Conservation (phyloP, 2,329 filamentous ascomycete genomes). For the Trichophyton equinum region DNA sequence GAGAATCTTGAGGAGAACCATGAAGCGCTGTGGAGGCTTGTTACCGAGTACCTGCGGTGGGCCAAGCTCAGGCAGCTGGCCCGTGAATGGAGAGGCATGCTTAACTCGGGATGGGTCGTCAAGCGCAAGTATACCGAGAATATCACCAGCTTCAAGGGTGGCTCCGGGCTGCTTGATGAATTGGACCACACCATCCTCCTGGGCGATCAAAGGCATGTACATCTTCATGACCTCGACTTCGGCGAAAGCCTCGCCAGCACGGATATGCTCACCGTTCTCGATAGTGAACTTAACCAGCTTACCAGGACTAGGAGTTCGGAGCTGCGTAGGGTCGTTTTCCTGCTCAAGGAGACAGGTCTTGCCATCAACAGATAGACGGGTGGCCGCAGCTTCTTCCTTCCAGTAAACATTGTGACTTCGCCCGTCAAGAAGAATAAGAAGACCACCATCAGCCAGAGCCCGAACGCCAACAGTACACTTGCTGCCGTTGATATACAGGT, state of each 20-base stretch:
- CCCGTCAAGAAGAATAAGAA: slow-evolving; percentile 79
- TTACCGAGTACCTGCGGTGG: slow-evolving; percentile 74
- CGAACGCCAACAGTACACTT: slow-evolving; percentile 90
- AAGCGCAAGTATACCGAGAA: slow-evolving; percentile 89
- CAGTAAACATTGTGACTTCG: slow-evolving; percentile 98
- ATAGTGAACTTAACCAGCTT: slow-evolving; percentile 98
- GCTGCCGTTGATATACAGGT: slow-evolving; percentile 96
- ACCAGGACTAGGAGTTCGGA: slow-evolving; percentile 85
- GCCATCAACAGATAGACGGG: slow-evolving; percentile 88
- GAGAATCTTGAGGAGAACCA: slow-evolving; percentile 62
- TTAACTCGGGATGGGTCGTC: slow-evolving; percentile 95
- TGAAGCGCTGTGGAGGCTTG: slow-evolving; percentile 84
- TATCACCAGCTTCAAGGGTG: slow-evolving; percentile 95
- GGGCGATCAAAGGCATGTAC: slow-evolving; percentile 96
- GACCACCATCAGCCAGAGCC: slow-evolving; percentile 82
- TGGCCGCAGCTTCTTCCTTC: slow-evolving; percentile 97
- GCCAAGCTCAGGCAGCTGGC: slow-evolving; percentile 76
- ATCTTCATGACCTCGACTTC: slow-evolving; percentile 99
- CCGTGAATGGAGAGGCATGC: slow-evolving; percentile 86
- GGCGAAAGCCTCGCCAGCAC: slow-evolving; percentile 82
- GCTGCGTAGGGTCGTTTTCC: slow-evolving; percentile 96
- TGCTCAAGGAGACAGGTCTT: slow-evolving; percentile 97
- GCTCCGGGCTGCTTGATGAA: slow-evolving; percentile 98
- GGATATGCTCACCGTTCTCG: slow-evolving; percentile 87
- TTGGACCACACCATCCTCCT: slow-evolving; percentile 92